Conservation (phyloP, 2,329 filamentous ascomycete genomes). For the Aaosphaeria arxii region DNA sequence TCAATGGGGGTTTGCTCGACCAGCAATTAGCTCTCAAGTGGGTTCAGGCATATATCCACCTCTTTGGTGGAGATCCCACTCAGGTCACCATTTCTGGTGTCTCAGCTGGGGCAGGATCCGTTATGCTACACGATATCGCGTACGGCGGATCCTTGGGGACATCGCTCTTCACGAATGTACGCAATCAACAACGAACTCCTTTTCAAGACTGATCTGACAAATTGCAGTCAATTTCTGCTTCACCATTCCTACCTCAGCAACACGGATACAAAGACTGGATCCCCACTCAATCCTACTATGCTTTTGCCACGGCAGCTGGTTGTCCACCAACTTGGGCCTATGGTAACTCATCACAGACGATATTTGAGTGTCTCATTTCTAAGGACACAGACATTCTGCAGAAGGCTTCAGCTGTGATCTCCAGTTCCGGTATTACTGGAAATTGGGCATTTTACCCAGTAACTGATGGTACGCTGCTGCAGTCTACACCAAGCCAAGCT, state of each 20-base stretch:
- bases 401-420: conserved; percentile 35
- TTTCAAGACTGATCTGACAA: not conserved
- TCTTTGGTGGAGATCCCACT: conserved; percentile 16
- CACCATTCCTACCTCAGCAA: conserved; percentile 55
- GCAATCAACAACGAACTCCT: conserved; percentile 1
- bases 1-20: conserved; percentile 45
- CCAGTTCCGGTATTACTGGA: conserved; percentile 35
- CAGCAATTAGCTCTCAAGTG: conserved; percentile 52
- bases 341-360: conserved; percentile 22
- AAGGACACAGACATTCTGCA: conserved; percentile 37
- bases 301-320: conserved; percentile 37
- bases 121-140: conserved; percentile 39
- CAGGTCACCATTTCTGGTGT: conserved; percentile 36
- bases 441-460: conserved; percentile 46
- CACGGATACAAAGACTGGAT: conserved; percentile 49
- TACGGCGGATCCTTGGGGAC: conserved; percentile 29
- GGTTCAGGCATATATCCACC: conserved; percentile 48
- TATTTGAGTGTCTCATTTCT: conserved; percentile 43
- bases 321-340: conserved; percentile 17
- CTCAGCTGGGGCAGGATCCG: conserved; percentile 38
- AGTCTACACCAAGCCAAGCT: conserved; percentile 37
- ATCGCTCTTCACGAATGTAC: conserved; percentile 35
- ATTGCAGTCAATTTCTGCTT: conserved; percentile 31
- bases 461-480: conserved; percentile 41
- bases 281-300: conserved; percentile 46